A percentile compares a stretch with the other conserved stretches of the same genome.
Conservation (phyloP, 441 rosid species). For the Corymbia calophylla region DNA sequence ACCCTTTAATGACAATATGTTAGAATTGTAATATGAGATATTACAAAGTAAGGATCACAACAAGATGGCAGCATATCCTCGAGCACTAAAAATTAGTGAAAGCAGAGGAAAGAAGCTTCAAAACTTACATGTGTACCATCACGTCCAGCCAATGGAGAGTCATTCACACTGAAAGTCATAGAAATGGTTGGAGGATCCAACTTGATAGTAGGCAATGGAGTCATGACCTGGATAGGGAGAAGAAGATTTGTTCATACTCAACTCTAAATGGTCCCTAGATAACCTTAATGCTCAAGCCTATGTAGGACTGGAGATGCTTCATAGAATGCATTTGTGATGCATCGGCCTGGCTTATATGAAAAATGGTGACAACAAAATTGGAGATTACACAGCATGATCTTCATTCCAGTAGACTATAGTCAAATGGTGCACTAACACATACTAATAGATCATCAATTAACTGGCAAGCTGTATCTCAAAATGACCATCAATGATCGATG, state of each 20-base stretch:
- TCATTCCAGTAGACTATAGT: neutral
- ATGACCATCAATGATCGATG: neutral
- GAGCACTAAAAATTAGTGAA: neutral
- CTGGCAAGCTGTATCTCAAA: neutral
- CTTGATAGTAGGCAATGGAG: slow-evolving; percentile 73
- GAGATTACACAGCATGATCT: neutral
- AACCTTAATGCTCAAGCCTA: neutral
- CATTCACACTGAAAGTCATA: slow-evolving; percentile 95
- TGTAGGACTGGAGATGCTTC: neutral
- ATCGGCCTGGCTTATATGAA: neutral
- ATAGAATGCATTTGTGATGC: neutral
- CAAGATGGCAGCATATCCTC: neutral
- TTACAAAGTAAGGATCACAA: neutral
- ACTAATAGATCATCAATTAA: neutral
- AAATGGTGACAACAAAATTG: neutral
- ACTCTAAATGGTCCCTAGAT: neutral
- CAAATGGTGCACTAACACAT: neutral
- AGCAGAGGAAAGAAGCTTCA: neutral
- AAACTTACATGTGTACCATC: slow-evolving; percentile 84
- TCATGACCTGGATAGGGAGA: slow-evolving; percentile 47
- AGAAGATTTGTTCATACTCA: neutral
- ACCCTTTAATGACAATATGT: neutral
- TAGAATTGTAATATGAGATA: neutral
- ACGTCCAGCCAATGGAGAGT: slow-evolving; percentile 95
- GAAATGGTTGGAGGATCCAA: slow-evolving; percentile 98